Evolutionary conservation across 768 basidiomycete species (phyloP), one percentile per base, ranked within the genome.

Genomic region (Pleurotus citrinopileatus): DNA sequence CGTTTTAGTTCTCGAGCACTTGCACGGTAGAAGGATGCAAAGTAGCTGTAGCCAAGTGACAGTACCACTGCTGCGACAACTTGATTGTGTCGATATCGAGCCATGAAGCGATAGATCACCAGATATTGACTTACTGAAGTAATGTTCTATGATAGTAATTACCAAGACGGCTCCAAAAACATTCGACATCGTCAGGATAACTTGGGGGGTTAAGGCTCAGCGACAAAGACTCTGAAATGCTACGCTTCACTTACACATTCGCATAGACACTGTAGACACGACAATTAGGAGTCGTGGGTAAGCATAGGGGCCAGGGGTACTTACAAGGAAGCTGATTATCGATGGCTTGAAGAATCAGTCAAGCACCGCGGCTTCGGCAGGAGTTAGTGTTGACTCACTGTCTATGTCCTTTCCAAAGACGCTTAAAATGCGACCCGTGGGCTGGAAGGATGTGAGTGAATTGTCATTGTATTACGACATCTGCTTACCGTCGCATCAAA

Each of bases 1-100:
- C 73, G 61, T 56, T 91, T 92, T 63, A 91, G 72, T 65, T 91
- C 89, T 47, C 88, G 72, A 0, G 89, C 84, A 57, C 89, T 91
- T 1, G 86, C 78, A 28, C 91, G 74, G 67, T 91, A 94, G 71
- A 84, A 91, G 0, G 72, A 70, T 2, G 84, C 82, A 53, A 84
- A 82, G 63, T 86, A 82, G 48, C 67, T 75, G 66, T 91, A 92
- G 3, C 81, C 78, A n/a, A 83, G 55, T 1, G 73, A 67, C 42
- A 90, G 78, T 17, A 75, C 70, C 28, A 78, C 60, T 0, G 75
- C 81, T 0, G 77, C 80, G 36, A 84, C 75, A 57, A 87, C 82
- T 83, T 48, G 1, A 42, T 25, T 9, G 10, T 6, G 15, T 42
- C n/a, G 52, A 19, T 29, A 0, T 40, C 26, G 4, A 42, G 29